phyloP scores from a whole-genome alignment of 2,329 filamentous ascomycete species.

The Aspergillus novofumigatus region DNA sequence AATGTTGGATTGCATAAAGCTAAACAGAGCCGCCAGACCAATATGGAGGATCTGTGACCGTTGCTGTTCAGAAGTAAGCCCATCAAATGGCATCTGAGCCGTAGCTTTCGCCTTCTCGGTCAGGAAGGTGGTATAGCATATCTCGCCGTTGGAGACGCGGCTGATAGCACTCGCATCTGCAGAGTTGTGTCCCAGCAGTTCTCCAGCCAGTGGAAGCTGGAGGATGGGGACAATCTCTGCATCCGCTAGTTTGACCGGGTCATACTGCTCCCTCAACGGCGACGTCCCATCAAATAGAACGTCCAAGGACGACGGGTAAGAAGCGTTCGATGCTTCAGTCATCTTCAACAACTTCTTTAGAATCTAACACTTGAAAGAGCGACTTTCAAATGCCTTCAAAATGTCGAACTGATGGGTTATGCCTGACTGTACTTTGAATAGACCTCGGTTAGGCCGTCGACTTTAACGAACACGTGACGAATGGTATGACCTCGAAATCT shows the following conservation, averaged over 20 bases:
- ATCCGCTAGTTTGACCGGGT: conserved; percentile 32
- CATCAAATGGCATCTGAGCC: conserved; percentile 17
- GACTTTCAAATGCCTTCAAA: neutral
- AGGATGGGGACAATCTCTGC: conserved; percentile 30
- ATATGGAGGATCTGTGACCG: conserved; percentile 48
- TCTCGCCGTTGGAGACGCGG: conserved; percentile 29
- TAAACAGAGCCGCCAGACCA: conserved; percentile 66
- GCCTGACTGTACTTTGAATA: neutral
- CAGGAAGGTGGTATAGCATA: conserved; percentile 36
- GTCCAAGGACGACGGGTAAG: conserved; percentile 28
- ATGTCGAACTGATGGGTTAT: neutral
- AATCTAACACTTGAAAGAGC: neutral
- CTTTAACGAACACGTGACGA: neutral
- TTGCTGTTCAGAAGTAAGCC: conserved; percentile 22
- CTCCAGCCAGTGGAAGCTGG: conserved; percentile 34
- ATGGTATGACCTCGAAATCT: neutral
- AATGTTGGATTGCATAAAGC: conserved; percentile 81
- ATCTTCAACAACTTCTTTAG: conserved; percentile 10
- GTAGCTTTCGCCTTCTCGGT: conserved; percentile 28
- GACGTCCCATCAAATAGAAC: conserved; percentile 29
- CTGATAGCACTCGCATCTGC: conserved; percentile 23
- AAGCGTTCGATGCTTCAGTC: conserved; percentile 18
- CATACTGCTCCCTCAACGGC: conserved; percentile 28
- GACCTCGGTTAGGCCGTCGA: neutral
- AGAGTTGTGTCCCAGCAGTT: conserved; percentile 35